phyloP scores from a whole-genome alignment of 495 filamentous ascomycete species.

The Lasiosphaeriaceae sp. region DNA sequence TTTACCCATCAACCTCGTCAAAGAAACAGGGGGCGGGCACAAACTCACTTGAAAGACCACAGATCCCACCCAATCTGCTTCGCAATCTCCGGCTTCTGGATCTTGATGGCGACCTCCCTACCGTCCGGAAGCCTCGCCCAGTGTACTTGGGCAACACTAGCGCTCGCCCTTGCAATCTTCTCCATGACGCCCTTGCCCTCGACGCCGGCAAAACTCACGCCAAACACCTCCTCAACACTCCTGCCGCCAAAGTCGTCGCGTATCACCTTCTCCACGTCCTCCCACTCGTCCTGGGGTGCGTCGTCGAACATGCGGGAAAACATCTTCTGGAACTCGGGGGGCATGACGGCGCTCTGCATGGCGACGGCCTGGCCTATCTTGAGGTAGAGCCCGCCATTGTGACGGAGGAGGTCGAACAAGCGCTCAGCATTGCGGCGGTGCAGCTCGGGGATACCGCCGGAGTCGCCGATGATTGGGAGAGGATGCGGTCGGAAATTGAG shows the following conservation, averaged over 20 bases:
- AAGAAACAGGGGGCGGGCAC: not conserved
- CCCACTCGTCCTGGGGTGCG: constrained; percentile 91
- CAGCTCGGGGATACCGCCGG: constrained; percentile 62
- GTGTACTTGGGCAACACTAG: constrained; percentile 93
- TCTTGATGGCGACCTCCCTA: constrained; percentile 87
- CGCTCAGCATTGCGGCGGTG: constrained; percentile 81
- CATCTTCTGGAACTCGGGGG: constrained; percentile 92
- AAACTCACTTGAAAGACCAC: constrained; percentile 82
- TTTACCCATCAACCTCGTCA: not conserved
- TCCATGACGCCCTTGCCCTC: constrained; percentile 76
- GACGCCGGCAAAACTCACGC: constrained; percentile 70
- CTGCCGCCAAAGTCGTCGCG: constrained; percentile 80
- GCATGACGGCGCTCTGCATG: constrained; percentile 92
- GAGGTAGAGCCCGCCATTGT: constrained; percentile 90
- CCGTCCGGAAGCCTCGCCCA: constrained; percentile 85
- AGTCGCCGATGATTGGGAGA: constrained; percentile 42
- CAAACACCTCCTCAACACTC: constrained; percentile 82
- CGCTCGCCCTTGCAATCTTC: constrained; percentile 76
- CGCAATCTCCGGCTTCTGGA: constrained; percentile 92
- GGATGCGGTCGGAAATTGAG: constrained; percentile 87
- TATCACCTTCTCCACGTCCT: constrained; percentile 81
- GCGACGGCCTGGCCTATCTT: constrained; percentile 98
- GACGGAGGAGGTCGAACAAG: constrained; percentile 69
- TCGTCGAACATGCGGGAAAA: constrained; percentile 97
- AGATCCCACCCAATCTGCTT: constrained; percentile 89